Conservation (phyloP, 2,329 filamentous ascomycete genomes). For the Geosmithia putterillii region DNA sequence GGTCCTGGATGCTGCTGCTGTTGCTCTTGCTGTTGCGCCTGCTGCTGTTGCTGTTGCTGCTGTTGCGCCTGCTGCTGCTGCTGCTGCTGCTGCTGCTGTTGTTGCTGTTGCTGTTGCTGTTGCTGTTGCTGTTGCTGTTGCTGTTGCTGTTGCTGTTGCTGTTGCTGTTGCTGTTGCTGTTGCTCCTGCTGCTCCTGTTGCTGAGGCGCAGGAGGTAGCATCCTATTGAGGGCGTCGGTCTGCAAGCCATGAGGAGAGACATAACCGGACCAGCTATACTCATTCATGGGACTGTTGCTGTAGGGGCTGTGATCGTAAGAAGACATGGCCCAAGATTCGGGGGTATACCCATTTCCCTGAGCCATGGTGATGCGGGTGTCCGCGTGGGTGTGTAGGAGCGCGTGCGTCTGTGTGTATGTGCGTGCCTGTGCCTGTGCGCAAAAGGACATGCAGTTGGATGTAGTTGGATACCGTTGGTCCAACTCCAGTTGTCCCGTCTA, state of each 20-base stretch:
- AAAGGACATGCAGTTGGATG: neutral
- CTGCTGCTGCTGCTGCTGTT: conserved; percentile 33
- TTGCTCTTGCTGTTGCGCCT: neutral
- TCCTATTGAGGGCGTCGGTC: conserved; percentile 35
- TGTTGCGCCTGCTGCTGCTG: no score
- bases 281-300: conserved; percentile 42
- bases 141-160: conserved; percentile 15
- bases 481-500: neutral
- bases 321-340: conserved; percentile 43
- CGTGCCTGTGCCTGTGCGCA: neutral
- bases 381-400: neutral
- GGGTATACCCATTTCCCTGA: conserved; percentile 20
- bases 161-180: neutral
- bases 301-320: conserved; percentile 51
- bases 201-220: conserved; percentile 42
- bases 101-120: conserved; percentile 16
- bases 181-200: conserved; percentile 7
- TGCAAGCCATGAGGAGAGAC: conserved; percentile 34
- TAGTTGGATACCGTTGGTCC: neutral
- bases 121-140: conserved; percentile 8
- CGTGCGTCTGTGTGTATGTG: no score
- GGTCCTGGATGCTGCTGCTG: neutral
- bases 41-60: no score
- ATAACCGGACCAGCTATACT: conserved; percentile 45
- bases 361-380: conserved; percentile 11